Base-by-base conservation (phyloP, 768 basidiomycete species). In the Amyloporia xantha region DNA sequence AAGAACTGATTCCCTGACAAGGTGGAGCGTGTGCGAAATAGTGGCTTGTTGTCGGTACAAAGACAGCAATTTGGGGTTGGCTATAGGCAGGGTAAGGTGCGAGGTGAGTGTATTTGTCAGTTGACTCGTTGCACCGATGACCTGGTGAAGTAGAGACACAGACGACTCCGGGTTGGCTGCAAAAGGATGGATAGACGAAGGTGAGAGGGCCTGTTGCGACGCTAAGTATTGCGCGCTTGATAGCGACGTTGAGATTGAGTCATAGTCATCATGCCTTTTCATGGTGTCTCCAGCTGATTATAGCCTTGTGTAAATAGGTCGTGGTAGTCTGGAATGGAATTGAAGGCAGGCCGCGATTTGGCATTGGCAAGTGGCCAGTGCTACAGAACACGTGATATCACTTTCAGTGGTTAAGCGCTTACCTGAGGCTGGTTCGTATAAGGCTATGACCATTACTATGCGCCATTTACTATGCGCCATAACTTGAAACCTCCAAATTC, bases 51-150 rank as follows among this genome's bases (percentile, higher is more conserved):
- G 82, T 24, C 82, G 78, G 57, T 86, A 69, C 21, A 81, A 70
- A 13, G 85, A 85, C 27, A 84, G 71, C 5, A 86, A 71, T 56
- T 86, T 88, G 12, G 82, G 73, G 42, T 83, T 82, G 24, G 76
- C 71, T 52, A 79, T 71, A 6, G 76, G 71, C 10, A 72, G 65
- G 5, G 79, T 63, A 13, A 73, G 52, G 55, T 79, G 78, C 42
- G 74, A 59, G 23, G 72, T 68, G 23, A 87, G 65, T 0, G 81
- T 81, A 60, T 75, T 67, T 2, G 74, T 72, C 12, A 84, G 62
- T 55, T 79, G 74, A 33, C 73, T 68, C 11, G 79, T 71, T 9
- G 75, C 65, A 45, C 76, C 69, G 42, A 81, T 68, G 10, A 83
- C 61, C 19, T 77, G 70, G 49, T 75, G 72, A 41, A 87, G 68